Percentiles rank a stretch among this genome's conserved stretches.
Conservation (phyloP, 805 yeast species). For the Suhomyces sp. region DNA sequence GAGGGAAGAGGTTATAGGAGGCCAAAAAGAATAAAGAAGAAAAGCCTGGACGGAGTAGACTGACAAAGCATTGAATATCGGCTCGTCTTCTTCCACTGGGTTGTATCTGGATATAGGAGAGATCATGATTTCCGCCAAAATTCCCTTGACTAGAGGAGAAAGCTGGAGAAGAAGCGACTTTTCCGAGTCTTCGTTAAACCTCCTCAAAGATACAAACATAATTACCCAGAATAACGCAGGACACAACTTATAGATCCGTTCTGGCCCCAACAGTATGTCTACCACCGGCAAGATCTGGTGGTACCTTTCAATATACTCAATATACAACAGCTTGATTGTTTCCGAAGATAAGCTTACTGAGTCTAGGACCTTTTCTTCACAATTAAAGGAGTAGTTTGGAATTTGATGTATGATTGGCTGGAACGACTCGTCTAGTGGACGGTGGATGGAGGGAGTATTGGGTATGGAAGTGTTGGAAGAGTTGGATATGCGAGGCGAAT, state of each 20-base stretch:
- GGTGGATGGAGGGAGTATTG: slow-evolving; percentile 25
- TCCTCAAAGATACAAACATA: slow-evolving; percentile 75
- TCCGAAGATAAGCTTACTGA: slow-evolving; percentile 59
- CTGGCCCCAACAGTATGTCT: slow-evolving; percentile 79
- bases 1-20: slow-evolving; percentile 89
- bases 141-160: slow-evolving; percentile 68
- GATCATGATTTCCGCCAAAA: slow-evolving; percentile 82
- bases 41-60: slow-evolving; percentile 95
- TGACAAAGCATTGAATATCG: slow-evolving; percentile 81
- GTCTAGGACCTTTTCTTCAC: slow-evolving; percentile 71
- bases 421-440: slow-evolving; percentile 6
- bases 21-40: slow-evolving; percentile 87
- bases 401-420: slow-evolving; percentile 8
- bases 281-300: slow-evolving; percentile 88
- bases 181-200: slow-evolving; percentile 28
- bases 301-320: slow-evolving; percentile 71
- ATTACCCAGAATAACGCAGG: slow-evolving; percentile 94
- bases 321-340: slow-evolving; percentile 59
- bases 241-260: slow-evolving; percentile 69
- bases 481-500: background rate
- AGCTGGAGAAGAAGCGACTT: slow-evolving; percentile 53
- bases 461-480: slow-evolving; percentile 26
- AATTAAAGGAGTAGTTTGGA: slow-evolving; percentile 39
- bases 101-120: slow-evolving; percentile 84
- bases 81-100: slow-evolving; percentile 76